These are phyloP conservation scores for Silene coronaria DNA, from an alignment of 179 eudicot genomes.

Conservation along the genomic window DNA sequence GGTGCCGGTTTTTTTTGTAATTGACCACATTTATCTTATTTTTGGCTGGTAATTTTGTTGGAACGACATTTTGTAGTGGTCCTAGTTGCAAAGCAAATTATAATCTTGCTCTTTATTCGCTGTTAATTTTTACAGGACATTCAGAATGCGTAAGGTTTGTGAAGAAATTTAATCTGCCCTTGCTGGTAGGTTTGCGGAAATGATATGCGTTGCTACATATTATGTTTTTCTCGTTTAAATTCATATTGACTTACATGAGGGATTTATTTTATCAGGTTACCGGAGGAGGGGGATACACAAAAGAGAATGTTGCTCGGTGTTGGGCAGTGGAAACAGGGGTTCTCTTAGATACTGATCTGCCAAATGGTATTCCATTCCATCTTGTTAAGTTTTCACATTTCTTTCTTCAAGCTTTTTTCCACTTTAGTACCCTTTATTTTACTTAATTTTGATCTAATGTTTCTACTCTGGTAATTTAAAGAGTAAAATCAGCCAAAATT, in stretches of 20 bases:
- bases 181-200: conserved; percentile 57
- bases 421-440: no score
- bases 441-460: no score
- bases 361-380: conserved; percentile 51
- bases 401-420: no score
- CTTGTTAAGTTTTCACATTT: neutral
- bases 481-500: neutral
- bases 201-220: neutral
- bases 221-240: neutral
- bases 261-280: conserved; percentile 54
- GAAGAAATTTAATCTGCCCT: conserved; percentile 85
- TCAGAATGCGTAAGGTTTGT: conserved; percentile 94
- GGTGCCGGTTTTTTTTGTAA: conserved; percentile 62
- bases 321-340: conserved; percentile 97
- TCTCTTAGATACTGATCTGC: conserved; percentile 82
- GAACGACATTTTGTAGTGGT: conserved; percentile 11
- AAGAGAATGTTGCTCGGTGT: conserved; percentile 97
- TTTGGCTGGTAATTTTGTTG: conserved; percentile 24
- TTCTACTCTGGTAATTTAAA: no score
- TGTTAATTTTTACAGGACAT: conserved; percentile 60
- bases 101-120: conserved; percentile 11
- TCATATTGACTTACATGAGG: conserved; percentile 14
- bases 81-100: conserved; percentile 12
- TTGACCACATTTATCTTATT: conserved; percentile 21
- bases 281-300: conserved; percentile 99